These are phyloP conservation scores for Cryptococcus depauperatus DNA, from an alignment of 1,284 basidiomycete genomes.

Conservation along the genomic window DNA sequence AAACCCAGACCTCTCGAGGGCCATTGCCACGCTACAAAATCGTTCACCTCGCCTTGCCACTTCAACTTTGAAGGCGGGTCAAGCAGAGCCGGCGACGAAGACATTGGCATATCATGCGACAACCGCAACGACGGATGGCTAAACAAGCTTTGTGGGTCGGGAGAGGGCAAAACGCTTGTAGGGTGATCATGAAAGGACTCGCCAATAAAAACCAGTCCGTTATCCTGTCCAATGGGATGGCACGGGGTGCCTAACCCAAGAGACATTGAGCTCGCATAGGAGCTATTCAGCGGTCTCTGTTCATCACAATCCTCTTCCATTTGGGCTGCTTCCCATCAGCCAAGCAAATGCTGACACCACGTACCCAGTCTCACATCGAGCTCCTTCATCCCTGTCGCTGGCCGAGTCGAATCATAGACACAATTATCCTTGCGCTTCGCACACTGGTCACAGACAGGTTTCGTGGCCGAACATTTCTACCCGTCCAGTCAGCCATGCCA, in stretches of 20 bases:
- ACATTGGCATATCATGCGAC: background rate
- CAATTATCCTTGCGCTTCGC: background rate
- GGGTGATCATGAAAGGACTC: background rate
- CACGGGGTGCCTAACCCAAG: background rate
- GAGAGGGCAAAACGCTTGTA: background rate
- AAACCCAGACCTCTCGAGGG: background rate
- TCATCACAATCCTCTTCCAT: constrained; percentile 15
- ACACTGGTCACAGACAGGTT: constrained; percentile 26
- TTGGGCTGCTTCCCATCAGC: constrained; percentile 11
- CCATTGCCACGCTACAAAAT: background rate
- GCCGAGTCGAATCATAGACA: constrained; percentile 4
- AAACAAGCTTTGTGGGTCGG: background rate
- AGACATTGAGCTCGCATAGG: background rate
- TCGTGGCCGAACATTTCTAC: constrained; percentile 30
- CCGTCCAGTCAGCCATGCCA: background rate
- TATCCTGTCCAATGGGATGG: constrained; percentile 1
- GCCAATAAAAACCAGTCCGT: background rate
- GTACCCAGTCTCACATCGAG: constrained; percentile 5
- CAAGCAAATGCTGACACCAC: background rate
- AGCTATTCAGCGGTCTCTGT: background rate
- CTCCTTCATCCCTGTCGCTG: constrained; percentile 2
- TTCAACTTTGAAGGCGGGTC: background rate
- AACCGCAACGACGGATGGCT: background rate
- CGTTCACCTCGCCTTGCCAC: background rate
- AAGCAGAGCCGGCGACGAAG: background rate